Base-by-base conservation (phyloP, 495 filamentous ascomycete species). In the Barbatosphaeria neglecta region DNA sequence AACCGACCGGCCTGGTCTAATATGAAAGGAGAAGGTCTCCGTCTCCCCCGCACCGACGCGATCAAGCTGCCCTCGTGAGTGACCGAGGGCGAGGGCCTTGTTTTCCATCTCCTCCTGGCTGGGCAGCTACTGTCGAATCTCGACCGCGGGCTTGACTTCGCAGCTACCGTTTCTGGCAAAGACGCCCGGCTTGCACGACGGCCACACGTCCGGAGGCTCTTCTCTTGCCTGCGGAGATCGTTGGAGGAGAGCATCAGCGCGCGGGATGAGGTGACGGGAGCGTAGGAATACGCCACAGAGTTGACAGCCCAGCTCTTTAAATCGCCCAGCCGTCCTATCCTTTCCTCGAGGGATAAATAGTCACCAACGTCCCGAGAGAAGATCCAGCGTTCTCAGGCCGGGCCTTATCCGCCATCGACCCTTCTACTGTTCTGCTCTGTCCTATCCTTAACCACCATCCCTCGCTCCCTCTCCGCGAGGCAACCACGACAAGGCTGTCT, bases 1-100 rank as follows among this genome's bases (percentile, higher is more conserved):
- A 10, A 13, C 39, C 16, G 39, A 15, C 20, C 39, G 39, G 39
- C 39, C 19, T n/a, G 20, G 39, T n/a, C 39, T 41, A 41, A 41
- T 22, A 41, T 41, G 18, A 41, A 41, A 41, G 39, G 39, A 41
- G 39, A 41, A 41, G 39, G 39, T 41, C 39, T 23, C 22, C n/a
- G n/a, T n/a, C n/a, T n/a, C n/a, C n/a, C n/a, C n/a, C n/a, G n/a
- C n/a, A n/a, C n/a, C n/a, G 20, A 23, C 39, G 7, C n/a, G 2
- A 4, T 24, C 20, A 40, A 41, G 20, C n/a, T 41, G 39, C 39
- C 39, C 20, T 22, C 39, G 15, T n/a, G 22, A 18, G 13, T 23
- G 39, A 41, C 39, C 39, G 39, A 41, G 31, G 13, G 4, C 16
- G 13, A n/a, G 16, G 15, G 31, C 31, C 39, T 41, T 10, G 19